phyloP scores from a whole-genome alignment of 805 yeast genomes.

The Babjeviella inositovora region DNA sequence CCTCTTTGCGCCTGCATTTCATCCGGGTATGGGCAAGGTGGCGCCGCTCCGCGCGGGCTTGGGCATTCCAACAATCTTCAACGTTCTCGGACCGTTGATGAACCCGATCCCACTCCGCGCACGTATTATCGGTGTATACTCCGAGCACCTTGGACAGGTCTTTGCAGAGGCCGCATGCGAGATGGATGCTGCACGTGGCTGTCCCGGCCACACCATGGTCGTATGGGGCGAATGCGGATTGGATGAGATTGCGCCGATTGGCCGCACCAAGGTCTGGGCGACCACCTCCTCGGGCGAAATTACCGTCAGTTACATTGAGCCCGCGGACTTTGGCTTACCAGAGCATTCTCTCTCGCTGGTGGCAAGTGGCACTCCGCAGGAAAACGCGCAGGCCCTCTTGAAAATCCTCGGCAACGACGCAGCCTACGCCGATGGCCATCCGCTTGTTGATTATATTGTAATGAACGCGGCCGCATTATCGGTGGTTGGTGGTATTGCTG shows the following conservation, averaged over 20 bases:
- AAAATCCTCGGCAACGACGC: constrained; percentile 19
- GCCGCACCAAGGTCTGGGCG: constrained; percentile 69
- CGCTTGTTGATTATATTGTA: constrained; percentile 80
- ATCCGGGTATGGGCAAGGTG: constrained; percentile 77
- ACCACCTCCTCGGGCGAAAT: constrained; percentile 28
- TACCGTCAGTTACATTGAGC: constrained; percentile 30
- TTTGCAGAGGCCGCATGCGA: constrained; percentile 70
- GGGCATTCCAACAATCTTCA: constrained; percentile 89
- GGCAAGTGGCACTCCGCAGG: constrained; percentile 72
- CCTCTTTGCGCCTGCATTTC: constrained; percentile 88
- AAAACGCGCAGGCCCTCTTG: constrained; percentile 52
- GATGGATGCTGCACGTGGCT: constrained; percentile 32
- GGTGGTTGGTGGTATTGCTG: constrained; percentile 54
- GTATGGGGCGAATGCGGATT: constrained; percentile 89
- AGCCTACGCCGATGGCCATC: constrained; percentile 30
- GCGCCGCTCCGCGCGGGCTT: constrained; percentile 62
- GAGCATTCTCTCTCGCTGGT: constrained; percentile 58
- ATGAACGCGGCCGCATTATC: constrained; percentile 83
- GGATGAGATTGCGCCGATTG: constrained; percentile 89
- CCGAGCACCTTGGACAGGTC: constrained; percentile 61
- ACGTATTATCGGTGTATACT: constrained; percentile 80
- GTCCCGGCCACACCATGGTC: constrained; percentile 48
- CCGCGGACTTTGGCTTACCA: constrained; percentile 68
- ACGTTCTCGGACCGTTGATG: constrained; percentile 82
- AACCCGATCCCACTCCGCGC: constrained; percentile 79